Percentiles rank a stretch among this genome's conserved stretches.
Conservation (phyloP, 2,329 filamentous ascomycete genomes). For the Colletotrichum tropicale region DNA sequence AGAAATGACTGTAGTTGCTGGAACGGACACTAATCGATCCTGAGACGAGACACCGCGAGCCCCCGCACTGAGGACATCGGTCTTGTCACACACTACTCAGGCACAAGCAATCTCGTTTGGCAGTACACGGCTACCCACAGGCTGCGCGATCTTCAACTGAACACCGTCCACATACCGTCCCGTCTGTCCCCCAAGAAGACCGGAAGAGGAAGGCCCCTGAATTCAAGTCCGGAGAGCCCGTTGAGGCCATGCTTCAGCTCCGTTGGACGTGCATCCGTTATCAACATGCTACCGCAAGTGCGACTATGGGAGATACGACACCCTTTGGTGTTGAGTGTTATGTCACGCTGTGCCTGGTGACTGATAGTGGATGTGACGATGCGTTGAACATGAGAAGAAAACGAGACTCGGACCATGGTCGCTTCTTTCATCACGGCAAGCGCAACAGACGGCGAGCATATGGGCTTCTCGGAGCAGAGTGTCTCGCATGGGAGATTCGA, state of each 20-base stretch:
- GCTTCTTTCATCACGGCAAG: not conserved
- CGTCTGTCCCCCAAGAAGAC: not conserved
- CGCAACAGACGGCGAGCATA: not conserved
- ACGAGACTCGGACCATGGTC: not conserved
- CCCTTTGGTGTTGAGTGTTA: not conserved
- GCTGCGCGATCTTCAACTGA: not conserved
- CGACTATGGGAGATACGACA: not conserved
- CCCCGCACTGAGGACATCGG: not conserved
- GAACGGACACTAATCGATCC: not conserved
- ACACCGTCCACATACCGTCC: not conserved
- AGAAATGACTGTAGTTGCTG: not conserved
- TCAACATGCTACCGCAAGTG: not conserved
- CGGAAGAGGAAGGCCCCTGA: not conserved
- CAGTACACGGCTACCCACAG: conserved; percentile 6
- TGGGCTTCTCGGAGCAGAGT: not conserved
- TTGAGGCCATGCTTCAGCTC: not conserved
- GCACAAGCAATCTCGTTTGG: conserved; percentile 16
- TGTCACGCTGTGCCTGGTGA: conserved; percentile 8
- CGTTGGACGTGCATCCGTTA: not conserved
- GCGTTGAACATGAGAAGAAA: not conserved
- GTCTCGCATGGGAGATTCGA: not conserved
- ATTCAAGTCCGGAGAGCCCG: not conserved
- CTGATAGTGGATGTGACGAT: not conserved
- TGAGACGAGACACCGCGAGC: not conserved
- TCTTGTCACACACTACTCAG: not conserved